Conservation (phyloP, 2,329 filamentous ascomycete species). For the Rutstroemia sp. region DNA sequence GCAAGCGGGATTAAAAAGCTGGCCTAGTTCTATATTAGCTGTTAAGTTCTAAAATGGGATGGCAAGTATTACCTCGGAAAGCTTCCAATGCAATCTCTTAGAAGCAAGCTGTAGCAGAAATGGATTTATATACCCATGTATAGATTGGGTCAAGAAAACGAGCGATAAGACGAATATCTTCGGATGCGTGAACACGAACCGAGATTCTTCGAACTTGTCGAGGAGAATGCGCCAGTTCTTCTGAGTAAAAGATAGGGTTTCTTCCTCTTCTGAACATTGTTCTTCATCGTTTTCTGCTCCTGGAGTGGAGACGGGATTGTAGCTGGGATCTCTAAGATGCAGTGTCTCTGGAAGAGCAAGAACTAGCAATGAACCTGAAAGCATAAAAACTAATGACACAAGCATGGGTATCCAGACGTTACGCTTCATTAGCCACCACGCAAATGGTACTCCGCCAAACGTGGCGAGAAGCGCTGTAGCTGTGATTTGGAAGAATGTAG, state of each 20-base stretch:
- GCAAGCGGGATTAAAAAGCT: conserved; percentile 15
- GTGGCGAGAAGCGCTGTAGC: conserved; percentile 25
- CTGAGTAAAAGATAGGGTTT: background rate
- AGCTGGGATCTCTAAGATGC: background rate
- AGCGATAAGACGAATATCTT: conserved; percentile 7
- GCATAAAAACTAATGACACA: conserved; percentile 6
- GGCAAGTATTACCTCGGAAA: conserved; percentile 32
- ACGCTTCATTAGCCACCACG: conserved; percentile 29
- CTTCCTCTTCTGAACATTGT: background rate
- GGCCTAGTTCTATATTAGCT: conserved; percentile 8
- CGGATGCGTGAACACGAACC: conserved; percentile 19
- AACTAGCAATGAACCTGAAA: conserved; percentile 8
- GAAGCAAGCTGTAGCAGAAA: conserved; percentile 46
- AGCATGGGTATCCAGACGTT: conserved; percentile 12
- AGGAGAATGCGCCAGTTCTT: background rate
- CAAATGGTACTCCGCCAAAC: conserved; percentile 29
- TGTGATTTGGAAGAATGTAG: conserved; percentile 26
- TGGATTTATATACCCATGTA: conserved; percentile 15
- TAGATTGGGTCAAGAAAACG: conserved; percentile 7
- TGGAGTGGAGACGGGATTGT: background rate
- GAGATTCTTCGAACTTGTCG: conserved; percentile 8
- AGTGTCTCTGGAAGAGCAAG: conserved; percentile 21
- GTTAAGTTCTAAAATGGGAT: background rate
- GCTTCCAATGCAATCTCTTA: conserved; percentile 35
- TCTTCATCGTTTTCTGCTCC: background rate